Evolutionary conservation across 176 grass and related monocot species (phyloP).

Genomic region (Triticum timopheevii): DNA sequence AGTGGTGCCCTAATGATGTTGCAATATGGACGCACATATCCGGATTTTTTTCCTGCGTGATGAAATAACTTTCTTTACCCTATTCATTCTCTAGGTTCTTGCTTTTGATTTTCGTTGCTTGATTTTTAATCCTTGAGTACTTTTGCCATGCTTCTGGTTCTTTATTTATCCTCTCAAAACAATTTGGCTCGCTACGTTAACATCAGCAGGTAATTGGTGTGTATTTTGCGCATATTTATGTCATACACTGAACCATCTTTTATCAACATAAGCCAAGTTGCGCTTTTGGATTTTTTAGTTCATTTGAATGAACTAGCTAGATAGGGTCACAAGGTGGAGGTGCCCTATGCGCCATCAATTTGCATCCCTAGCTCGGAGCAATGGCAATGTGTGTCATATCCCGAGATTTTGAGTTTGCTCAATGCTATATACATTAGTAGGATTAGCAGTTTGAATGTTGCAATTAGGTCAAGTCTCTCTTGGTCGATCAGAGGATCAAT

Average conservation of each 20-base stretch:
- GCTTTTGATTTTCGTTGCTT: background rate
- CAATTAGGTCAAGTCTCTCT: background rate
- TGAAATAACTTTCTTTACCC: background rate
- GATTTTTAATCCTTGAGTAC: constrained; percentile 51
- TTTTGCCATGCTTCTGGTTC: constrained; percentile 88
- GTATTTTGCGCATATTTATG: background rate
- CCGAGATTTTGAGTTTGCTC: background rate
- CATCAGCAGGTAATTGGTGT: constrained; percentile 65
- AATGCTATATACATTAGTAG: background rate
- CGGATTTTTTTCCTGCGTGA: background rate
- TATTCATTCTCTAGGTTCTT: background rate
- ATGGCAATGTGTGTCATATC: background rate
- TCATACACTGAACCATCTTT: background rate
- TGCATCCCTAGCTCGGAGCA: background rate
- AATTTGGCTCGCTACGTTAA: constrained; percentile 86
- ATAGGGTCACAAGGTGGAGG: too few species aligned
- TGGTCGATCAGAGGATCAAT: background rate
- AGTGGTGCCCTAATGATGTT: too few species aligned
- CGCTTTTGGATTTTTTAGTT: too few species aligned
- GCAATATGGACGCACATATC: too few species aligned
- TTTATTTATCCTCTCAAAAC: constrained; percentile 71
- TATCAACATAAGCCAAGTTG: background rate
- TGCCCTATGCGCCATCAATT: too few species aligned
- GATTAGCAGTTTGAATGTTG: background rate
- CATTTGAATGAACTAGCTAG: too few species aligned